phyloP scores from a whole-genome alignment of 139 green algal species.

The Medakamo hakoo region DNA sequence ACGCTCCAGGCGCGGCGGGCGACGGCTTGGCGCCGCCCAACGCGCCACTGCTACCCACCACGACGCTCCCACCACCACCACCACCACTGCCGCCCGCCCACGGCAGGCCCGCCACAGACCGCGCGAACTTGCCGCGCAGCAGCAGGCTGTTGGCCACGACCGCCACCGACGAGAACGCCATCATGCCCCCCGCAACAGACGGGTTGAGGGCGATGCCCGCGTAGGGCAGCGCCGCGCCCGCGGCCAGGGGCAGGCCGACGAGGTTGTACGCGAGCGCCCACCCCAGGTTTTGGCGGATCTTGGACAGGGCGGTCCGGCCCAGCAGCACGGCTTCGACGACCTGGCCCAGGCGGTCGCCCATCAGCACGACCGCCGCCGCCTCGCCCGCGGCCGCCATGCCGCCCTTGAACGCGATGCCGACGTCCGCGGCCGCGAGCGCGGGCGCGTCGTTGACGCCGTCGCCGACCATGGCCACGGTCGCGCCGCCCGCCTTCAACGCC shows the following conservation, averaged over 20 bases:
- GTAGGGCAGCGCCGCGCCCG: constrained; percentile 61
- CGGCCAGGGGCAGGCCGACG: constrained; percentile 78
- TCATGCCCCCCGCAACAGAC: constrained; percentile 64
- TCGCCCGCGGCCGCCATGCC: constrained; percentile 60
- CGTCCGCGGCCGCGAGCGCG: constrained; percentile 59
- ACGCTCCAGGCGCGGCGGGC: too few species aligned
- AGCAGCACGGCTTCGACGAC: constrained; percentile 65
- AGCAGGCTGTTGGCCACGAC: constrained; percentile 83
- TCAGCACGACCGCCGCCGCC: constrained; percentile 73
- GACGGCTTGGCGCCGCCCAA: too few species aligned
- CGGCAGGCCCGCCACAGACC: too few species aligned
- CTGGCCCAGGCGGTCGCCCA: constrained; percentile 68
- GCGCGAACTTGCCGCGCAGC: constrained; percentile 34
- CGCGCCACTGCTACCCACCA: too few species aligned
- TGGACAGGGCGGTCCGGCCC: constrained; percentile 53
- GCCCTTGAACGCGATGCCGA: constrained; percentile 62
- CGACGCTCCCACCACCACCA: too few species aligned
- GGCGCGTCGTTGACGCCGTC: constrained; percentile 95
- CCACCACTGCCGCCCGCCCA: too few species aligned
- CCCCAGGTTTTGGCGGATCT: constrained; percentile 83
- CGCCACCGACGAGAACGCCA: constrained; percentile 73
- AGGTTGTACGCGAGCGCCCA: constrained; percentile 93
- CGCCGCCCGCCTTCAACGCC: constrained; percentile 21
- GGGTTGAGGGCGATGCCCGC: constrained; percentile 68
- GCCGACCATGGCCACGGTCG: constrained; percentile 79